Conservation (phyloP, 164 flowering plant species). For the Tetracentron sinense region DNA sequence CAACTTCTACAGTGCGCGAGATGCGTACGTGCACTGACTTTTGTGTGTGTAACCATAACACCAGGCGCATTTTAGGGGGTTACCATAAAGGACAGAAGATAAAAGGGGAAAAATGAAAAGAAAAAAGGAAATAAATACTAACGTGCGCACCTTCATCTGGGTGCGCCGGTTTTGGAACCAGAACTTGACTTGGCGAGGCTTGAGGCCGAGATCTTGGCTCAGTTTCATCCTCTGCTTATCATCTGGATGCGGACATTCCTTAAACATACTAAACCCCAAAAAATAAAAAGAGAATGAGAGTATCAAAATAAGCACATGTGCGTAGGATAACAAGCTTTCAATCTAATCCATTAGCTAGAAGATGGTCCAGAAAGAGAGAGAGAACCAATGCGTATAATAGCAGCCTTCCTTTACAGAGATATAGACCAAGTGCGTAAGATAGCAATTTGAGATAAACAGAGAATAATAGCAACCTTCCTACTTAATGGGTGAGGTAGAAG, state of each 20-base stretch:
- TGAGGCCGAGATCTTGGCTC: slow-evolving; percentile 84
- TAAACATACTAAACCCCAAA: slow-evolving; percentile 51
- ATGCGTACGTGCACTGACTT: neutral
- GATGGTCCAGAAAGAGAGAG: too few species aligned
- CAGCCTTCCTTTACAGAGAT: too few species aligned
- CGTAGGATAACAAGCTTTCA: too few species aligned
- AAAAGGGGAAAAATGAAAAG: too few species aligned
- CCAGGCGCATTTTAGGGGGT: neutral
- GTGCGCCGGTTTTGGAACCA: slow-evolving; percentile 98
- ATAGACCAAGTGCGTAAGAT: too few species aligned
- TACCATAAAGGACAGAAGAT: too few species aligned
- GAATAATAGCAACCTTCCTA: too few species aligned
- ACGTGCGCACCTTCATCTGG: slow-evolving; percentile 75
- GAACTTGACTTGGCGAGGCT: slow-evolving; percentile 93
- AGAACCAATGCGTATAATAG: neutral
- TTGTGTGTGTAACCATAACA: neutral
- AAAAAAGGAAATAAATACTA: neutral
- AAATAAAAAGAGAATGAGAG: too few species aligned
- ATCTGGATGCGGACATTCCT: slow-evolving; percentile 93
- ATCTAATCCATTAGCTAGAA: too few species aligned
- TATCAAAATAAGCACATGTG: neutral
- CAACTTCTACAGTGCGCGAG: slow-evolving; percentile 1
- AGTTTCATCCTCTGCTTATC: slow-evolving; percentile 84
- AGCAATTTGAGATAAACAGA: too few species aligned
- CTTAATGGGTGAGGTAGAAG: too few species aligned